Evolutionary conservation across 192 early-diverging fungal genomes (phyloP), one percentile per base, ranked within the genome.

Genomic region (Backusella macrospora): DNA sequence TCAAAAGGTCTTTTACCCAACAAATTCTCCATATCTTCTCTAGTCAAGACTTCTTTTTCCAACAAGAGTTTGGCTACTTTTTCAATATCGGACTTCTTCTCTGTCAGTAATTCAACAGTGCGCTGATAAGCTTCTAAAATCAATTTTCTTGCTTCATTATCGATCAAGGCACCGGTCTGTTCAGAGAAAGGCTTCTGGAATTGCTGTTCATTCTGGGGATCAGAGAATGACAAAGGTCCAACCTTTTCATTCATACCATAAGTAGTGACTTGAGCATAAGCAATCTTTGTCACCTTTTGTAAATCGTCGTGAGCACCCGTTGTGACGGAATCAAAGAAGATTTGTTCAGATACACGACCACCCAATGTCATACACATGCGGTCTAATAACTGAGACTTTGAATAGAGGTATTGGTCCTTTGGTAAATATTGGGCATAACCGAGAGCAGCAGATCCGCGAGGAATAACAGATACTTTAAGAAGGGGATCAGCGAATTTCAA

Each of bases 351-450:
- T 91, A 91, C 93, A 47, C 93, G 90, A 0, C 94, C 94, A 49
- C 92, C 94, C 38, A 95, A 85, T 29, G 93, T 91, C 94, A 95
- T 95, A 76, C 92, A 94, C 91, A 94, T 93, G 73, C 92, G 88
- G 86, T 99, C 98, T 70, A 92, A 81, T 73, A 99, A 86, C 77
- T 98, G 95, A 39, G 88, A 89, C 4, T 91, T 95, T 23, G 96
- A 97, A 77, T 98, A 95, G 76, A 99, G 81, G 77, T 96, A 96
- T 84, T 96, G 92, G 76, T 99, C 98, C 82, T 97, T 95, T 73
- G 98, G 98, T 75, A 99, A 81, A 81, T 98, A 99, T 85, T 99
- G 98, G 52, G 98, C 98, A 86, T 99, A 99, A 15, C 98, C 98
- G 15, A 99, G 89, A 14, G 98, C 98, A 21, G 90, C 96, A 18